Conservation (phyloP, 148 eudicot species). For the Oxyria digyna region DNA sequence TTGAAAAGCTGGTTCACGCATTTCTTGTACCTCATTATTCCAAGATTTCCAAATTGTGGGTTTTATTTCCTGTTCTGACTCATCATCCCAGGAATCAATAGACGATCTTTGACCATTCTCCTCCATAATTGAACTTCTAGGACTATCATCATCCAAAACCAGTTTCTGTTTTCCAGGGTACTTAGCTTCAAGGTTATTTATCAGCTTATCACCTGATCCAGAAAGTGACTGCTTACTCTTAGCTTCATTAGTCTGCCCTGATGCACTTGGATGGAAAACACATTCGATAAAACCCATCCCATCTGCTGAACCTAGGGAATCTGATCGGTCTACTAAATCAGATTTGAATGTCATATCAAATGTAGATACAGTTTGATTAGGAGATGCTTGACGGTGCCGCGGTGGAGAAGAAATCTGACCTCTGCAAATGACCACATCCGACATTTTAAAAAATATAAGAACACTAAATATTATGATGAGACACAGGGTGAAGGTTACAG, state of each 20-base stretch:
- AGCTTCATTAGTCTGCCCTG: slow-evolving; percentile 25
- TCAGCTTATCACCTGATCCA: slow-evolving; percentile 16
- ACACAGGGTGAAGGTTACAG: no score
- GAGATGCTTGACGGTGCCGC: slow-evolving; percentile 33
- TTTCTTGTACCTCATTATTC: slow-evolving; percentile 22
- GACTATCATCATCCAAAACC: slow-evolving; percentile 18
- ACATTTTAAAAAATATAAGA: background rate
- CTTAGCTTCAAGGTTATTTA: slow-evolving; percentile 20
- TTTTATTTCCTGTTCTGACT: slow-evolving; percentile 38
- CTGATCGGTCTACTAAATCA: slow-evolving; percentile 36
- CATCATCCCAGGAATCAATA: slow-evolving; percentile 66
- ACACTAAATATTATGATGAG: background rate
- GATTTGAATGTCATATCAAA: slow-evolving; percentile 35
- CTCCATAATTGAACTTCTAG: slow-evolving; percentile 24
- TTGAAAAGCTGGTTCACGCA: slow-evolving; percentile 14
- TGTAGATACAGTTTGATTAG: slow-evolving; percentile 40
- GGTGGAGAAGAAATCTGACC: slow-evolving; percentile 32
- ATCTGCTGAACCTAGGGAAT: slow-evolving; percentile 42
- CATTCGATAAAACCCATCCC: slow-evolving; percentile 38
- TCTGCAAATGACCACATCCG: slow-evolving; percentile 33
- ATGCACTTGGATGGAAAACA: slow-evolving; percentile 36
- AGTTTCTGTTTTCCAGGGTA: slow-evolving; percentile 20
- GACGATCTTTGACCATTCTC: slow-evolving; percentile 25
- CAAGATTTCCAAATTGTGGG: slow-evolving; percentile 14
- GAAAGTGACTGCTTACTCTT: slow-evolving; percentile 27